Evolutionary conservation across 2,329 filamentous ascomycete genomes (phyloP), one percentile per base, ranked within the genome.

Genomic region (Alternaria solani): DNA sequence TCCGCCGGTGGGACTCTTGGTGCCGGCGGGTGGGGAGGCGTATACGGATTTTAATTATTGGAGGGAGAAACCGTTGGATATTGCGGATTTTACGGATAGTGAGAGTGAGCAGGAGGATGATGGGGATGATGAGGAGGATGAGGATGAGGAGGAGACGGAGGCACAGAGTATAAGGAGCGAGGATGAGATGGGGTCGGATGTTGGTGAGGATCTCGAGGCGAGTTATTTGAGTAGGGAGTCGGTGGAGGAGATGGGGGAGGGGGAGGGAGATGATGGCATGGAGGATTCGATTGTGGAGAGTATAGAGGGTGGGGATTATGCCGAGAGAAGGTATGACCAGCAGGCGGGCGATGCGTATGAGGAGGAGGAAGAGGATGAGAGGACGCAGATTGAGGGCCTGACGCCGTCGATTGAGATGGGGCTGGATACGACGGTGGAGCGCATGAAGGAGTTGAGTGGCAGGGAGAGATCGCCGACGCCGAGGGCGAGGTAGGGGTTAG

Each of bases 11-110:
- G 92, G 90, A 64, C 89, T 94, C 26, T 84, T 99, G 30, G 89
- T 97, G 18, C 93, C 91, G 71, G 91, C 91, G 44, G 94, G 94
- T 20, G 94, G 94, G 12, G 95, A 98, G 76, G 91, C 96, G 58
- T 99, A 92, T 74, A 99, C 95, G 0, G 95, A 99, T 76, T 99
- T 99, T 80, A 94, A 89, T 58, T 99, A 96, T 81, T 99, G 95
- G 95, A 87, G 96, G 63, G 91, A 96, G 63, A 85, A 86, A 48
- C 92, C 93, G 2, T 85, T 94, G 16, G 93, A 96, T 51, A 81
- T 97, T 26, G 91, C 93, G 42, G 92, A 97, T 55, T 98, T 98
- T 70, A 93, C 91, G 1, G 91, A 91, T 53, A 96, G 91, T 44
- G 94, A 95, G 62, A 73, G 74, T n/a, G 74, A 72, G 3, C 58